Evolutionary conservation across 2,329 filamentous ascomycete genomes (phyloP), one percentile per base, ranked within the genome.

Genomic region (Helotiales sp.): DNA sequence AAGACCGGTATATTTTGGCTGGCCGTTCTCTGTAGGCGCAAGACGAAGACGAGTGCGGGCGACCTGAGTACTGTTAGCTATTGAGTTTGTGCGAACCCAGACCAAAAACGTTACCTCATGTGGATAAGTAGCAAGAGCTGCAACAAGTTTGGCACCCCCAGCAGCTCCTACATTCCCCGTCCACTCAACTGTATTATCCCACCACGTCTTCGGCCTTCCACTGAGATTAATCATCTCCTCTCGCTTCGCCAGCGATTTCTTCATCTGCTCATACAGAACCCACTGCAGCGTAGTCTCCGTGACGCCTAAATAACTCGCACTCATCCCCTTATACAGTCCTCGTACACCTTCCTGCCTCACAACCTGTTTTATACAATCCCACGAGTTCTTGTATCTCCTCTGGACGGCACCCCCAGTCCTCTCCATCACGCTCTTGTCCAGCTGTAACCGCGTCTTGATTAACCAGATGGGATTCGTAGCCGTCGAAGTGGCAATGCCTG

Each of bases 391-490:
- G 80, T 98, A 97, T 75, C 89, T 89, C 61, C 94, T 85, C 61
- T 83, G 82, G 63, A 81, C 80, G 28, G 81, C 78, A 45, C 83
- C 84, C 28, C 82, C 86, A 67, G 85, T 82, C 70, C 82, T 81
- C 73, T 87, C 86, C 17, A 90, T 91, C 61, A 89, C 87, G 76
- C 92, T 92, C 82, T 94, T 96, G 82, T 98, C 94, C 37, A 98
- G 86, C 80, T 98, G 94, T 73, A 98, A 79, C 34, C 94, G 85
- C 47, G 94, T 98, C 85, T 98, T 98, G 77, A 98, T 89, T 70
- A 98, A 86, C 94, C 94, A 98, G 76, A 98, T 97, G 1, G 94
- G 94, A 79, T 97, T 97, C 43, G 94, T 98, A 24, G 91, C 92
- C 0, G 95, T 97, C 55, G 92, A 92, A 0, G 95, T 97, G 6